phyloP scores from a whole-genome alignment of 192 early-diverging fungal species.

The Backusella morwellensis region DNA sequence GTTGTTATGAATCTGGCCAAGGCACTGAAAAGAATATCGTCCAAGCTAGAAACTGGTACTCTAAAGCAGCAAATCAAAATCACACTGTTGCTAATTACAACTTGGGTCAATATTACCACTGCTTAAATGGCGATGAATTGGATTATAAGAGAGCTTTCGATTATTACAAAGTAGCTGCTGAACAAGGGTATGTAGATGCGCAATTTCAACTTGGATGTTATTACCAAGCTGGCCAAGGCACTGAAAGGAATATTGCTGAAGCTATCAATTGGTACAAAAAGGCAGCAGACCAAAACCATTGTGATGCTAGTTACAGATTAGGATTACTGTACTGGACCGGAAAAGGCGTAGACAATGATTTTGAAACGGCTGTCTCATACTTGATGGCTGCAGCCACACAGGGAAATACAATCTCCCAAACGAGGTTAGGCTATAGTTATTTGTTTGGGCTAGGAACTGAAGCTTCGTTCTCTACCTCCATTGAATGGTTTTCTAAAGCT shows the following conservation, averaged over 20 bases:
- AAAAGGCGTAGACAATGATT: background rate
- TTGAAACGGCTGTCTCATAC: background rate
- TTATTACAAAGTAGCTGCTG: no score
- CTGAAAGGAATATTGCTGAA: background rate
- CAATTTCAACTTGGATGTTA: no score
- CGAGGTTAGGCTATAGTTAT: background rate
- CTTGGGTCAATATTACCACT: background rate
- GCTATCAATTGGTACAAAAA: background rate
- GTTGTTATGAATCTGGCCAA: no score
- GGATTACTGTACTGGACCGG: background rate
- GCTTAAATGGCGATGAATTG: background rate
- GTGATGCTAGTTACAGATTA: background rate
- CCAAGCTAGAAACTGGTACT: no score
- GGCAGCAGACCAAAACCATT: background rate
- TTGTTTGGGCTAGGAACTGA: background rate
- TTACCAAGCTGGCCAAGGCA: no score
- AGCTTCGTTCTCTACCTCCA: background rate
- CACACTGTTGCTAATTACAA: background rate
- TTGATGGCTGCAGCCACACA: background rate
- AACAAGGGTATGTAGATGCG: no score
- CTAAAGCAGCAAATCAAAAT: background rate
- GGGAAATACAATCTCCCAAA: background rate
- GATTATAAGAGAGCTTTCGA: no score
- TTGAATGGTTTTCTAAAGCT: background rate
- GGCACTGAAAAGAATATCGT: no score